Evolutionary conservation across 176 grass and related monocot genomes (phyloP).

Genomic region (Echinochloa phyllopogon): DNA sequence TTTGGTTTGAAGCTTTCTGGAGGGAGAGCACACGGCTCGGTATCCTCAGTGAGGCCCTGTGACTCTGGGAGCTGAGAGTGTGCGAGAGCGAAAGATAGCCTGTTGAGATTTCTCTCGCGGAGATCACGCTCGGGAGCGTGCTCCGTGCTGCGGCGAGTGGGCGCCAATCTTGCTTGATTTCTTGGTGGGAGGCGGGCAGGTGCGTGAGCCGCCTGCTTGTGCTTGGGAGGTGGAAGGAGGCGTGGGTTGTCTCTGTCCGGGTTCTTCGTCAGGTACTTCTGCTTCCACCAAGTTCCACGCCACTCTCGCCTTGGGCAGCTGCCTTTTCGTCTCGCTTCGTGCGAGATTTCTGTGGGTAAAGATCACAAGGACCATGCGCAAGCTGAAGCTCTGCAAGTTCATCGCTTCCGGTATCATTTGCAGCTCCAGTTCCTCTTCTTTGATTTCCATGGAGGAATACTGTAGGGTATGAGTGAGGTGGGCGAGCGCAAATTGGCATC

Average conservation of each 20-base stretch:
- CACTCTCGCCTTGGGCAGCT: neutral
- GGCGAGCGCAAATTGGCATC: conserved; percentile 9
- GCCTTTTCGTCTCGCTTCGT: neutral
- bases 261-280: conserved; percentile 35
- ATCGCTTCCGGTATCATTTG: neutral
- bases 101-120: neutral
- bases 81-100: neutral
- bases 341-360: neutral
- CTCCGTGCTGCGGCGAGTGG: neutral
- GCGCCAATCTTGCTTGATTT: neutral
- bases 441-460: conserved; percentile 37
- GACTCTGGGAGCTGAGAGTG: neutral
- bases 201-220: conserved; percentile 30
- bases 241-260: conserved; percentile 11
- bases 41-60: neutral
- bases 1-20: conserved; percentile 42
- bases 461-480: neutral
- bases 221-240: neutral
- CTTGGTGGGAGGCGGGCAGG: conserved; percentile 42
- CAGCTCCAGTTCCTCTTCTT: neutral
- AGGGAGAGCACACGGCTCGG: neutral
- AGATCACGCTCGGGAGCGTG: neutral
- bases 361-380: neutral
- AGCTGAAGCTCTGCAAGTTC: neutral
- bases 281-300: neutral